phyloP scores from a whole-genome alignment of 1,139 yeast genomes.

The Yarrowia galli region DNA sequence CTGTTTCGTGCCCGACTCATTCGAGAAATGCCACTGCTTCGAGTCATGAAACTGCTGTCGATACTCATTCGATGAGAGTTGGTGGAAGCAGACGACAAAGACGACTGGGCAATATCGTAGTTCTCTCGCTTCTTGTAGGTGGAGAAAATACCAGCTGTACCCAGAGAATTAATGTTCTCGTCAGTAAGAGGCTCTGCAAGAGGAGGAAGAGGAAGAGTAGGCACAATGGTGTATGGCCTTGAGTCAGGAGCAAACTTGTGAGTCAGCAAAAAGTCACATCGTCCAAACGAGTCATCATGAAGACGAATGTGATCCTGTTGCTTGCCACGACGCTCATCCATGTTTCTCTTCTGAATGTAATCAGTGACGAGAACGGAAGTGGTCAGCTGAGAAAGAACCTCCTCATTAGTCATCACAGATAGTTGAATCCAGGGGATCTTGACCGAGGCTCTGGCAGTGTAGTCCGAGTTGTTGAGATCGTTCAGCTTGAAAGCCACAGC shows the following conservation, averaged over 20 bases:
- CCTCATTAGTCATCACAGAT: conserved; percentile 48
- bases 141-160: conserved; percentile 19
- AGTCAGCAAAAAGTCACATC: conserved; percentile 74
- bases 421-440: conserved; percentile 58
- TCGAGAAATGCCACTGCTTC: conserved; percentile 29
- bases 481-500: conserved; percentile 60
- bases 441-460: conserved; percentile 63
- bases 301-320: conserved; percentile 72
- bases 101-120: conserved; percentile 31
- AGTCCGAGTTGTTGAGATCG: conserved; percentile 74
- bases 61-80: conserved; percentile 30
- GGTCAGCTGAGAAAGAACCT: conserved; percentile 51
- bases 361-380: conserved; percentile 68
- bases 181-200: conserved; percentile 48
- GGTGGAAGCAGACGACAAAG: conserved; percentile 25
- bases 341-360: conserved; percentile 64
- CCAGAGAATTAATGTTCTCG: conserved; percentile 26
- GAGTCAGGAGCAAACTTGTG: conserved; percentile 55
- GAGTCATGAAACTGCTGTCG: conserved; percentile 24
- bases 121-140: conserved; percentile 28
- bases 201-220: conserved; percentile 70
- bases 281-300: conserved; percentile 84
- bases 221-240: conserved; percentile 67
- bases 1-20: not conserved
- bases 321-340: conserved; percentile 55